Conservation (phyloP, 768 basidiomycete genomes). For the Boletus barrowsii region DNA sequence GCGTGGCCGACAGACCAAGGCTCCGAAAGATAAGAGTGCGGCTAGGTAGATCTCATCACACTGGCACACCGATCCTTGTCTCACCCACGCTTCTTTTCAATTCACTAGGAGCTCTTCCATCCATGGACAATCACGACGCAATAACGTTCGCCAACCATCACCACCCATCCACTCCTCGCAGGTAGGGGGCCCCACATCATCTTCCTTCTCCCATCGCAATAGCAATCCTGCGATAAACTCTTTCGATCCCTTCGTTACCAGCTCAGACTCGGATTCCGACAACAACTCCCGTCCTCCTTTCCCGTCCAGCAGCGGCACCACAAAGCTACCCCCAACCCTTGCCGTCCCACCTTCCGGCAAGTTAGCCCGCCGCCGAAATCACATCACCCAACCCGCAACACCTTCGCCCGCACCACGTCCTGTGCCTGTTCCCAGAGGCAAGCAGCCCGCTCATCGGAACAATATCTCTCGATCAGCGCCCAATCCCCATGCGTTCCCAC, state of each 20-base stretch:
- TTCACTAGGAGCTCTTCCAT: slow-evolving; percentile 45
- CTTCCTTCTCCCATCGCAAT: slow-evolving; percentile 24
- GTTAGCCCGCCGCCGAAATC: slow-evolving; percentile 56
- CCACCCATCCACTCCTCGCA: slow-evolving; percentile 61
- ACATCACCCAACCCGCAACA: slow-evolving; percentile 29
- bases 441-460: slow-evolving; percentile 13
- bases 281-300: slow-evolving; percentile 34
- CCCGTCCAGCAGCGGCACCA: slow-evolving; percentile 11
- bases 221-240: slow-evolving; percentile 37
- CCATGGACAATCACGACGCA: slow-evolving; percentile 44
- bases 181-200: slow-evolving; percentile 51
- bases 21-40: slow-evolving; percentile 41
- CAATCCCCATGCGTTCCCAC: slow-evolving; percentile 34
- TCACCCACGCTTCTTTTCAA: slow-evolving; percentile 7
- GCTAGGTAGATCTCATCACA: slow-evolving; percentile 36
- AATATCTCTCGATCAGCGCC: slow-evolving; percentile 54
- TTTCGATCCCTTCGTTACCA: slow-evolving; percentile 49
- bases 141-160: slow-evolving; percentile 59
- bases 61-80: not conserved
- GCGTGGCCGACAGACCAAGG: slow-evolving; percentile 37
- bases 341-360: slow-evolving; percentile 51
- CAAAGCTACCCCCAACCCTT: slow-evolving; percentile 40
- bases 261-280: slow-evolving; percentile 42
- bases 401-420: slow-evolving; percentile 41
- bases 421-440: slow-evolving; percentile 47